A percentile compares a stretch with the other conserved stretches of the same genome.
Evolutionary conservation across 192 early-diverging fungal species (phyloP).

Genomic region (Podila verticillata): DNA sequence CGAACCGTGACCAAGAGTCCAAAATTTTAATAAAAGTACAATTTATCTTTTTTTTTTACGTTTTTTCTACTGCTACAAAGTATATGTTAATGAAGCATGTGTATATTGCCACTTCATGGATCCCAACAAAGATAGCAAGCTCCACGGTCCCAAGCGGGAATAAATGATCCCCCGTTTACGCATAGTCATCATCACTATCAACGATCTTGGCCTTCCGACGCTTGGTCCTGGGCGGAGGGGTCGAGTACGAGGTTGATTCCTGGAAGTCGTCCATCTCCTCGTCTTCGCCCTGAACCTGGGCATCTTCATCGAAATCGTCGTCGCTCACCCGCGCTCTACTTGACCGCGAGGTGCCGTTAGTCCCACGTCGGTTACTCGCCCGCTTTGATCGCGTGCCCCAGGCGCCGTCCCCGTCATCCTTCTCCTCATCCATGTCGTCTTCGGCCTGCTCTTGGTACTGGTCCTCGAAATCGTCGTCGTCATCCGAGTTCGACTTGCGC

Average conservation of each 20-base stretch:
- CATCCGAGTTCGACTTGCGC: neutral
- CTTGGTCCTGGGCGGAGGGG: slow-evolving; percentile 17
- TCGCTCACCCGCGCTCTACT: neutral
- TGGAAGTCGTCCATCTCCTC: neutral
- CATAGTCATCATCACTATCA: slow-evolving; percentile 43
- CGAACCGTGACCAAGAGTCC: too few relatives aligned
- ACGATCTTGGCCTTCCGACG: slow-evolving; percentile 39
- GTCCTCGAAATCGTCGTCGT: neutral
- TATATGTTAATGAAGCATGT: too few relatives aligned
- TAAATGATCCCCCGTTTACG: neutral
- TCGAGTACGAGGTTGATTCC: neutral
- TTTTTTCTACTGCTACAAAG: too few relatives aligned
- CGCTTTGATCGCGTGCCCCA: neutral
- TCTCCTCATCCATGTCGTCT: slow-evolving; percentile 5
- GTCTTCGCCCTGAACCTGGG: neutral
- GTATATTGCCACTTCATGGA: too few relatives aligned
- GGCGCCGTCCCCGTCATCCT: slow-evolving; percentile 7
- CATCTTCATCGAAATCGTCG: slow-evolving; percentile 8
- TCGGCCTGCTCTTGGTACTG: neutral
- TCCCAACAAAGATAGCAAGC: too few relatives aligned
- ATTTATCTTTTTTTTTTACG: too few relatives aligned
- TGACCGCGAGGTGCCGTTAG: neutral
- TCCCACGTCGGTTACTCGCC: slow-evolving; percentile 13
- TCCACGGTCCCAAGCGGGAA: too few relatives aligned
- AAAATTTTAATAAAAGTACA: too few relatives aligned